Conservation (phyloP, 75 land plant species). For the Selaginella tamariscina region DNA sequence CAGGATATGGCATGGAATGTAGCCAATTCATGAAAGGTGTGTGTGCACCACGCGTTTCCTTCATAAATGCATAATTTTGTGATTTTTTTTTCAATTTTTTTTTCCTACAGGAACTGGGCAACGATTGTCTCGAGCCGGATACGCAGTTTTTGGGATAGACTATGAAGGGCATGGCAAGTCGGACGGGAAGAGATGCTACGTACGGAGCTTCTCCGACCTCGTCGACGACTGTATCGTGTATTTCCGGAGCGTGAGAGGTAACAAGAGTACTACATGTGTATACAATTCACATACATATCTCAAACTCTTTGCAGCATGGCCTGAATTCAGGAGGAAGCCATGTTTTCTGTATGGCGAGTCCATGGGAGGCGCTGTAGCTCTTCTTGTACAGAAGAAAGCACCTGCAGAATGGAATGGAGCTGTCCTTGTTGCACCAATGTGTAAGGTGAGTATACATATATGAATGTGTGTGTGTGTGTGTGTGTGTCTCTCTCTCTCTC, state of each 20-base stretch:
- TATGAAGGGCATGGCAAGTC: conserved; percentile 13
- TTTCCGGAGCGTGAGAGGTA: neutral
- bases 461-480: neutral
- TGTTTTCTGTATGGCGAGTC: neutral
- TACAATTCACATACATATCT: neutral
- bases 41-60: neutral
- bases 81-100: neutral
- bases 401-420: conserved; percentile 20
- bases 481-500: no score
- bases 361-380: conserved; percentile 24
- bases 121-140: conserved; percentile 1
- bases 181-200: neutral
- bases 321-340: neutral
- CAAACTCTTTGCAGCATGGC: neutral
- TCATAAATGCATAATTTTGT: neutral
- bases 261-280: neutral
- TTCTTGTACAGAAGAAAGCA: conserved; percentile 16
- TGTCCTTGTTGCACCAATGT: conserved; percentile 25
- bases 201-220: neutral
- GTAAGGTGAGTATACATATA: conserved; percentile 22
- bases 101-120: neutral
- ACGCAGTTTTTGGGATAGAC: conserved; percentile 7
- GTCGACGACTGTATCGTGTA: neutral
- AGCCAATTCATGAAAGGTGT: neutral
- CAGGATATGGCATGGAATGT: neutral